These are phyloP conservation scores for Eremothecium gossypii DNA, from an alignment of 1,139 yeast species.

Conservation along the genomic window DNA sequence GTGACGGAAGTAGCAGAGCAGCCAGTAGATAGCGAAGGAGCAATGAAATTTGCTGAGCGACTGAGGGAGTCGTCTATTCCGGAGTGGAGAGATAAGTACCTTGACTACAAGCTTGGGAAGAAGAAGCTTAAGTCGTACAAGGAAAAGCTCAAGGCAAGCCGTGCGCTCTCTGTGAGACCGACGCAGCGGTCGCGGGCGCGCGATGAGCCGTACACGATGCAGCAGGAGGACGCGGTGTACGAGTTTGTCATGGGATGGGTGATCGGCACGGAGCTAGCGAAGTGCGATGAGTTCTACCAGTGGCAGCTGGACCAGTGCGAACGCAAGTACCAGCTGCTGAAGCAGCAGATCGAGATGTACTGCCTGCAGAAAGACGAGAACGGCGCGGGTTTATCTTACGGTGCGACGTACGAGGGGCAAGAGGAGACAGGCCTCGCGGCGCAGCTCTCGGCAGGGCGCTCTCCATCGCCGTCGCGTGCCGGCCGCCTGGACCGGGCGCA, in stretches of 20 bases:
- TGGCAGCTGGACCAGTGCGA: conserved; percentile 26
- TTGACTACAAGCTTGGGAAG: conserved; percentile 64
- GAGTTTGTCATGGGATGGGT: conserved; percentile 30
- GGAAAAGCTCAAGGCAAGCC: conserved; percentile 8
- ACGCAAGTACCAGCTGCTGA: conserved; percentile 16
- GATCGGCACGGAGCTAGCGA: conserved; percentile 21
- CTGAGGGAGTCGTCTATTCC: conserved; percentile 58
- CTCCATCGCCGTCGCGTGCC: background rate
- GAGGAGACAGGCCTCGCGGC: background rate
- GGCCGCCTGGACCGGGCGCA: background rate
- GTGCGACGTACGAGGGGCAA: background rate
- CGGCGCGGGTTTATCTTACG: conserved; percentile 4
- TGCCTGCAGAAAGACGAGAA: conserved; percentile 6
- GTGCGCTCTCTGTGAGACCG: conserved; percentile 3
- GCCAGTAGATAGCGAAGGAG: background rate
- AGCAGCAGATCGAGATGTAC: conserved; percentile 19
- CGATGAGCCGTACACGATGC: conserved; percentile 9
- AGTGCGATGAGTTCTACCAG: conserved; percentile 28
- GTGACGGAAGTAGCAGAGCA: background rate
- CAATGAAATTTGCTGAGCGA: conserved; percentile 56
- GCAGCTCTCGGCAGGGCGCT: background rate
- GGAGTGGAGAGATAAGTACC: conserved; percentile 77
- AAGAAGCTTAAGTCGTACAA: conserved; percentile 39
- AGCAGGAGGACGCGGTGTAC: conserved; percentile 18
- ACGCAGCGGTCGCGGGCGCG: conserved; percentile 5